Conservation (phyloP, 225 moss, liverwort and hornwort genomes). For the Antitrichia curtipendula region DNA sequence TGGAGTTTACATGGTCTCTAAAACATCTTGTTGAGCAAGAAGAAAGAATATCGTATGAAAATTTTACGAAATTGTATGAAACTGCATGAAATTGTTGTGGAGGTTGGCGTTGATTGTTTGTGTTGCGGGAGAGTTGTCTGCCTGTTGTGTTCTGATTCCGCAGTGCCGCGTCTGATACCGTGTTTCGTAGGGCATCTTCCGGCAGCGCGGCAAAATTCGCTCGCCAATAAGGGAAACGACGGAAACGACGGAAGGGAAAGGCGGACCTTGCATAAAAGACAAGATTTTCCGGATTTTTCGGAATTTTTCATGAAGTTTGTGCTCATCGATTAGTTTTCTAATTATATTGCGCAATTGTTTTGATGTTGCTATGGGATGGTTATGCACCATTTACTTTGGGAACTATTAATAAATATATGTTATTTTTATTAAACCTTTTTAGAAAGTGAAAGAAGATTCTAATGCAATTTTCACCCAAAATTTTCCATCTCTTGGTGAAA, state of each 20-base stretch:
- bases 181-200: background rate
- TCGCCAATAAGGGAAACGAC: background rate
- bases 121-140: background rate
- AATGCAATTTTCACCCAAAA: background rate
- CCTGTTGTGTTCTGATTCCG: background rate
- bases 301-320: accelerated
- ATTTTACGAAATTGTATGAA: too few relatives aligned
- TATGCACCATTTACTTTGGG: accelerated
- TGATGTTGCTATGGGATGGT: background rate
- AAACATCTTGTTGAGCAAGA: background rate
- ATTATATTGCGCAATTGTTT: too few relatives aligned
- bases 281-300: background rate
- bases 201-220: background rate
- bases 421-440: background rate
- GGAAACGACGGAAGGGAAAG: too few relatives aligned
- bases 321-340: accelerated
- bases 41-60: background rate
- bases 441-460: accelerated
- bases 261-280: background rate
- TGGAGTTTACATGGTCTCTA: background rate
- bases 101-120: background rate
- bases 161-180: background rate
- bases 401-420: background rate
- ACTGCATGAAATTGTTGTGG: background rate
- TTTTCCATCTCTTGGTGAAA: too few relatives aligned